Evolutionary conservation across 225 moss, liverwort and hornwort species (phyloP).

Genomic region (Pseudisothecium myosuroides): DNA sequence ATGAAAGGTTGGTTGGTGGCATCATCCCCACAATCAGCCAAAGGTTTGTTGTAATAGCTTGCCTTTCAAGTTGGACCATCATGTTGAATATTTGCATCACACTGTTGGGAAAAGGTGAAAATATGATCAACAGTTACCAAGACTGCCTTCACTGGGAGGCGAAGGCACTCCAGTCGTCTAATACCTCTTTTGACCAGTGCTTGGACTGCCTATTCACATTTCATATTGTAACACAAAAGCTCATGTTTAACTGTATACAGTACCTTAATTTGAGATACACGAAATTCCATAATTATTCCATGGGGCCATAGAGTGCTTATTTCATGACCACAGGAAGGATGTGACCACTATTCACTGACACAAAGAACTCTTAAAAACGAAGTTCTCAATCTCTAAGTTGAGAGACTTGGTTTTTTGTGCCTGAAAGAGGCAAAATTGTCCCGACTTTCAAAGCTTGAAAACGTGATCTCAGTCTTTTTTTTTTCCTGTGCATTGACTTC

Average conservation of each 20-base stretch:
- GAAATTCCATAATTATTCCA: background rate
- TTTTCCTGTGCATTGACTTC: background rate
- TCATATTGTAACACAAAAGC: background rate
- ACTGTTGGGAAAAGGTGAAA: too few relatives aligned
- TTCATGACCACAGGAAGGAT: background rate
- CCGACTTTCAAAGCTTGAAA: background rate
- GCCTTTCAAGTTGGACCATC: background rate
- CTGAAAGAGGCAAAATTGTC: background rate
- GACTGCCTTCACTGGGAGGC: background rate
- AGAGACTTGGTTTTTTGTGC: background rate
- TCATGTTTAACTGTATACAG: background rate
- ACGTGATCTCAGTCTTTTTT: background rate
- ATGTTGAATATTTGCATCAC: background rate
- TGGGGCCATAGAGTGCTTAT: background rate
- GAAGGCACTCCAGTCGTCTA: background rate
- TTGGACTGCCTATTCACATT: background rate
- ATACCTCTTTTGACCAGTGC: background rate
- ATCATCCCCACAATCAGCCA: background rate
- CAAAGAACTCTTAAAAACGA: too few relatives aligned
- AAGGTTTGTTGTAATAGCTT: background rate
- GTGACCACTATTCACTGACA: background rate
- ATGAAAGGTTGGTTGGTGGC: background rate
- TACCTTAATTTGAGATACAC: too few relatives aligned
- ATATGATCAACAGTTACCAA: background rate
- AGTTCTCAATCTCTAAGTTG: background rate